These are phyloP conservation scores for Dryas octopetala DNA, from an alignment of 306 rosid genomes.

Conservation along the genomic window DNA sequence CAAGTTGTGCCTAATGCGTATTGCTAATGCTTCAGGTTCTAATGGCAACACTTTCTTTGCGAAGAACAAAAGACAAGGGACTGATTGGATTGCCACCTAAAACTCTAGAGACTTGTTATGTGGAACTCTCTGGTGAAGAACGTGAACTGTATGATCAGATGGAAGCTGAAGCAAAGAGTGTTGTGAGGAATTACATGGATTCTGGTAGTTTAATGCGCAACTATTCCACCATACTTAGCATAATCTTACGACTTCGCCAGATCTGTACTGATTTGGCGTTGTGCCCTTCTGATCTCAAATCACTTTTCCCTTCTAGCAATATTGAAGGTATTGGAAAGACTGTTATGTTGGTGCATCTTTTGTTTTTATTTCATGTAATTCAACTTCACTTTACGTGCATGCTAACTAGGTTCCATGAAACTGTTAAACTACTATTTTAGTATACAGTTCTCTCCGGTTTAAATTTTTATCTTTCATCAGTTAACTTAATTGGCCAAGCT, in stretches of 20 bases:
- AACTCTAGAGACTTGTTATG: slow-evolving; percentile 54
- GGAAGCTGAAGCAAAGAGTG: slow-evolving; percentile 43
- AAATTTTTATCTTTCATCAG: neutral
- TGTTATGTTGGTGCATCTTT: slow-evolving; percentile 1
- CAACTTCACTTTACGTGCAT: slow-evolving; percentile 4
- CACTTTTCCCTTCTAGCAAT: slow-evolving; percentile 39
- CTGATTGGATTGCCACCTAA: slow-evolving; percentile 67
- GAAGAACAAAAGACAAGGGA: slow-evolving; percentile 69
- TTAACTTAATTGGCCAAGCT: neutral
- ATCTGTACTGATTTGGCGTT: slow-evolving; percentile 64
- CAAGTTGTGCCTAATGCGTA: neutral
- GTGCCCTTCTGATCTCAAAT: slow-evolving; percentile 61
- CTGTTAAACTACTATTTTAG: neutral
- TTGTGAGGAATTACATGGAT: slow-evolving; percentile 26
- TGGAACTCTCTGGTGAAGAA: slow-evolving; percentile 70
- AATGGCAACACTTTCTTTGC: slow-evolving; percentile 71
- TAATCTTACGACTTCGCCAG: slow-evolving; percentile 72
- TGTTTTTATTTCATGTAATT: neutral
- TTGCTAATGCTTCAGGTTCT: slow-evolving; percentile 43
- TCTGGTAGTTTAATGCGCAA: slow-evolving; percentile 27
- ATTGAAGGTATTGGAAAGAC: slow-evolving; percentile 57
- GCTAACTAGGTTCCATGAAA: neutral
- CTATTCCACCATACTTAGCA: slow-evolving; percentile 55
- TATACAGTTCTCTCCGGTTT: neutral
- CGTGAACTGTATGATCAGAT: slow-evolving; percentile 60